These are phyloP conservation scores for Chimonanthus praecox DNA, from an alignment of 164 flowering plant genomes.

Conservation along the genomic window DNA sequence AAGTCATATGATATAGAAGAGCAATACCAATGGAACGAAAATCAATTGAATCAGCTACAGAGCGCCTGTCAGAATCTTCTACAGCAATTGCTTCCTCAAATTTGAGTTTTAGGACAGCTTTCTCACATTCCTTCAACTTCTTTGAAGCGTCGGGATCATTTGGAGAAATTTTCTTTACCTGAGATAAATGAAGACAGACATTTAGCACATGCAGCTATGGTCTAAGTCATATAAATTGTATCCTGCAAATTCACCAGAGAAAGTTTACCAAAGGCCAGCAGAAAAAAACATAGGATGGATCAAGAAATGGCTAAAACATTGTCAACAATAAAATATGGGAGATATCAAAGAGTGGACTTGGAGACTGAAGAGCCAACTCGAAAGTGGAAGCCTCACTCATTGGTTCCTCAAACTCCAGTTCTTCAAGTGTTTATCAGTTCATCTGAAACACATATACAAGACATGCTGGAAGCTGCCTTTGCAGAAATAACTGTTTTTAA, in stretches of 20 bases:
- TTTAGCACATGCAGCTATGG: neutral
- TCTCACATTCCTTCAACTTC: conserved; percentile 96
- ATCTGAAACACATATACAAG: neutral
- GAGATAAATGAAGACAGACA: neutral
- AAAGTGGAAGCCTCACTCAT: neutral
- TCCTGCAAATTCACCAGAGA: neutral
- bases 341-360: neutral
- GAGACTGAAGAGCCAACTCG: neutral
- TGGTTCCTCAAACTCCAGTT: neutral
- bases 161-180: conserved; percentile 85
- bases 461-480: too few relatives aligned
- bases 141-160: conserved; percentile 95
- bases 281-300: neutral
- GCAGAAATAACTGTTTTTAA: too few relatives aligned
- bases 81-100: conserved; percentile 96
- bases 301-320: neutral
- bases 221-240: neutral
- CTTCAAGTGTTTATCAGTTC: neutral
- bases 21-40: conserved; percentile 70
- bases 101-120: conserved; percentile 88
- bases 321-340: neutral
- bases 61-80: conserved; percentile 50
- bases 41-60: conserved; percentile 79
- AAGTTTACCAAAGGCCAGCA: neutral
- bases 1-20: neutral